Evolutionary conservation across 202 grass and related monocot genomes (phyloP).

Genomic region (Panicum virgatum): DNA sequence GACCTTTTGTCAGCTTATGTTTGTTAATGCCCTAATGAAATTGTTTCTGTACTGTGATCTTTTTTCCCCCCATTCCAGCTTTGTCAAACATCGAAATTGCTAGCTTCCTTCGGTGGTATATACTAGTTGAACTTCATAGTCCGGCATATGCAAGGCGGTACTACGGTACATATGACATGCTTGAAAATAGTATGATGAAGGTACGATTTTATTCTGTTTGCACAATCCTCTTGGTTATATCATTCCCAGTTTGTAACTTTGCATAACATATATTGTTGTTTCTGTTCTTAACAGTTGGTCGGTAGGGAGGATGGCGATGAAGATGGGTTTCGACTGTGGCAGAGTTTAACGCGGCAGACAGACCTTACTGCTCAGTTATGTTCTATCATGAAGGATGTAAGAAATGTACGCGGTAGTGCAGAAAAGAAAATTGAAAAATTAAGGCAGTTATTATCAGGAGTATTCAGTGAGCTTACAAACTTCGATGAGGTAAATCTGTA

Average conservation of each 20-base stretch:
- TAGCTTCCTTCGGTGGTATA: slow-evolving; percentile 97
- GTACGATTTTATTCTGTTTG: slow-evolving; percentile 43
- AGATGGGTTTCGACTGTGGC: slow-evolving; percentile 92
- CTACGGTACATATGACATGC: slow-evolving; percentile 86
- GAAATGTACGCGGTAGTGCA: slow-evolving; percentile 75
- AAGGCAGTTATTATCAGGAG: slow-evolving; percentile 80
- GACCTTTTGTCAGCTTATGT: neutral
- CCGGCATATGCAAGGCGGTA: slow-evolving; percentile 81
- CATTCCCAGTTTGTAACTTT: slow-evolving; percentile 1
- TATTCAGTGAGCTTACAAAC: slow-evolving; percentile 88
- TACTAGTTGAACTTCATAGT: slow-evolving; percentile 88
- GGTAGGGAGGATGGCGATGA: slow-evolving; percentile 72
- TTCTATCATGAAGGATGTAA: slow-evolving; percentile 87
- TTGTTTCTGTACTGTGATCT: neutral
- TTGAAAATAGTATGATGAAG: slow-evolving; percentile 95
- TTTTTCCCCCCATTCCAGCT: slow-evolving; percentile 65
- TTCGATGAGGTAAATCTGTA: slow-evolving; percentile 79
- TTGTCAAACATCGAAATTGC: slow-evolving; percentile 99
- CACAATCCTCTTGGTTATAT: slow-evolving; percentile 16
- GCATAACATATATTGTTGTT: slow-evolving; percentile 10
- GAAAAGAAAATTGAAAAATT: slow-evolving; percentile 95
- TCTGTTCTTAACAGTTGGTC: slow-evolving; percentile 57
- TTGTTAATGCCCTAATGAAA: neutral
- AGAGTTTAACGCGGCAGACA: slow-evolving; percentile 81
- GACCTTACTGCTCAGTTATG: slow-evolving; percentile 90